Evolutionary conservation across 2,329 filamentous ascomycete genomes (phyloP), one percentile per base, ranked within the genome.

Genomic region (Trichoderma hamatum): DNA sequence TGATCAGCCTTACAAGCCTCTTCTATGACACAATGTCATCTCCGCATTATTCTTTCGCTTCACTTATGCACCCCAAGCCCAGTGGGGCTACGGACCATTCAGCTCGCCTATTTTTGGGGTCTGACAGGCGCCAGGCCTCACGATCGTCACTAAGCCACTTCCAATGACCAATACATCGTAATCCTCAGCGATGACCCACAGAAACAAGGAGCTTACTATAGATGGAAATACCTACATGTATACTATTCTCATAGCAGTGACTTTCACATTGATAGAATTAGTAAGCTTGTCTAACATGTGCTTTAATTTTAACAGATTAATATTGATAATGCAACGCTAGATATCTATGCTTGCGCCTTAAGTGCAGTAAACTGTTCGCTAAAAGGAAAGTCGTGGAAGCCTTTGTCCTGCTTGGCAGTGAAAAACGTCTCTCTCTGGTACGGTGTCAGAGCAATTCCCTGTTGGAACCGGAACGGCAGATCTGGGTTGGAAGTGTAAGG

Each of bases 401-500:
- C 64, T 28, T 67, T 67, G 2, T 67, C 64, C 55, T 28, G 32
- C 28, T 59, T 59, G 3, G 64, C 26, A n/a, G 64, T 51, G 10
- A 59, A 67, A 43, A 67, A 67, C 10, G 54, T 67, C 39, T 67
- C 64, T 28, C 64, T 54, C 16, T 67, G 64, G 30, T 51, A 67
- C 26, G 64, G 64, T 16, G 43, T 49, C 3, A 67, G 54, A 5
- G 54, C 14, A 10, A 67, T 67, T n/a, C 64, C 64, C 30, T 67
- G 6, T 55, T 59, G 58, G 16, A 51, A 67, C n/a, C 64, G 54
- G 54, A 67, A 67, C 10, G 64, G 64, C 16, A 67, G 54, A 32
- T 67, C 64, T 10, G 64, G 64, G 21, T 67, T 67, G 24, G 64
- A 67, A 3, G 64, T 67, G 39, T 67, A 67, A 36, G 64, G 39